Evolutionary conservation across 2,329 filamentous ascomycete genomes (phyloP), one percentile per base, ranked within the genome.

Genomic region (Colletotrichum tropicale): DNA sequence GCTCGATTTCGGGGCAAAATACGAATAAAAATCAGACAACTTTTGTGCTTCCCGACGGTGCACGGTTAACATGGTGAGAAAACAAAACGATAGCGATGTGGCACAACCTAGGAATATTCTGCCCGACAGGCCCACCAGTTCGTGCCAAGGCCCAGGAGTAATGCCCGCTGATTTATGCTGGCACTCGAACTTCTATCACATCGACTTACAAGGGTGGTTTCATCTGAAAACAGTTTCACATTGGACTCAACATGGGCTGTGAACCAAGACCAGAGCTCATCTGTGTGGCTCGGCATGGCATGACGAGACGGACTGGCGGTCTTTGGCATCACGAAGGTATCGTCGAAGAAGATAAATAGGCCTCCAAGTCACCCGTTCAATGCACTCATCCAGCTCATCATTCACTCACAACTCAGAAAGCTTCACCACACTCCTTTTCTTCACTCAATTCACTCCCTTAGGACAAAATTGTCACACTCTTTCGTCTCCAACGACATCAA

Each of bases 21-120:
- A 8, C 0, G 2, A 7, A 7, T 21, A 6, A 1, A 13, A 48
- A 13, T 3, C 10, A 21, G 10, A 13, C 0, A 0, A 21, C 0
- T 21, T 21, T 3, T 48, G n/a, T 48, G 43, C 2, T 48, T 21
- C 10, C 10, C 3, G 1, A 48, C 4, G n/a, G 10, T 21, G 10
- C 21, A 48, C n/a, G 6, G 0, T 48, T 21, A 4, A 21, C 9
- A 48, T 6, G n/a, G 18, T 2, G 1, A 48, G 43, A 21, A 48
- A 21, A 48, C 43, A 48, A 21, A 21, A 13, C n/a, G 10, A 48
- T 48, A 13, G 18, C 43, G 43, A 48, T 48, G n/a, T 48, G 43
- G 13, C 43, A 21, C 43, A 48, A 21, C n/a, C 18, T 21, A 48
- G 8, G 10, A 48, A 48, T 48, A 21, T 21, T 48, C n/a, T 48